Percentiles rank a stretch among this genome's conserved stretches.
Conservation (phyloP, 2,329 filamentous ascomycete species). For the Stachybotrys elegans region DNA sequence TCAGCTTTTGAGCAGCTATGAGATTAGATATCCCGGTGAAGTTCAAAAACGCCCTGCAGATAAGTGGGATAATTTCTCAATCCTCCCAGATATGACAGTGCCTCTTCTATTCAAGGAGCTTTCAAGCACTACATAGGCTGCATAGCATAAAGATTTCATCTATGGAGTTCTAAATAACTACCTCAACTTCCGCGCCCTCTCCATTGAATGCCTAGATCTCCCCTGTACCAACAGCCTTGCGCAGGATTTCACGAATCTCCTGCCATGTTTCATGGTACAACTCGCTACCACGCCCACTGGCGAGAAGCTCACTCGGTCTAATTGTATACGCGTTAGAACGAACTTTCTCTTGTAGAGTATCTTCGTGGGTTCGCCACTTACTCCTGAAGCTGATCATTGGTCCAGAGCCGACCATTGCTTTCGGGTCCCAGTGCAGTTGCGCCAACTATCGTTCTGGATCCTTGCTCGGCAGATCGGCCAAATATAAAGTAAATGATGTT, state of each 20-base stretch:
- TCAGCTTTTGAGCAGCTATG: neutral
- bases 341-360: neutral
- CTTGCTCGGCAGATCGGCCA: conserved; percentile 35
- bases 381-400: conserved; percentile 29
- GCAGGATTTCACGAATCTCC: neutral
- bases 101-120: neutral
- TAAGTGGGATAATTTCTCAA: neutral
- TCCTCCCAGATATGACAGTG: neutral
- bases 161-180: too few species aligned
- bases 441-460: conserved; percentile 35
- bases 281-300: neutral
- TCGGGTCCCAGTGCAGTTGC: conserved; percentile 34
- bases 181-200: too few species aligned
- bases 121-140: too few species aligned
- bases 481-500: conserved; percentile 24
- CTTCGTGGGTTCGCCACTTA: conserved; percentile 13
- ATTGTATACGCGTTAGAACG: neutral
- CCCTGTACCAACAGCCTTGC: neutral
- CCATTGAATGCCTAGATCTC: too few species aligned
- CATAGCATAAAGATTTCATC: too few species aligned
- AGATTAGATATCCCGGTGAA: neutral
- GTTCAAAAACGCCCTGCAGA: neutral
- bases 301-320: neutral
- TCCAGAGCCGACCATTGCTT: conserved; percentile 37
- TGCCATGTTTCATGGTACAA: neutral